Percentiles rank a stretch among this genome's conserved stretches.
Conservation (phyloP, 352 stramenopile genomes). For the Globisporangium sylvaticum region DNA sequence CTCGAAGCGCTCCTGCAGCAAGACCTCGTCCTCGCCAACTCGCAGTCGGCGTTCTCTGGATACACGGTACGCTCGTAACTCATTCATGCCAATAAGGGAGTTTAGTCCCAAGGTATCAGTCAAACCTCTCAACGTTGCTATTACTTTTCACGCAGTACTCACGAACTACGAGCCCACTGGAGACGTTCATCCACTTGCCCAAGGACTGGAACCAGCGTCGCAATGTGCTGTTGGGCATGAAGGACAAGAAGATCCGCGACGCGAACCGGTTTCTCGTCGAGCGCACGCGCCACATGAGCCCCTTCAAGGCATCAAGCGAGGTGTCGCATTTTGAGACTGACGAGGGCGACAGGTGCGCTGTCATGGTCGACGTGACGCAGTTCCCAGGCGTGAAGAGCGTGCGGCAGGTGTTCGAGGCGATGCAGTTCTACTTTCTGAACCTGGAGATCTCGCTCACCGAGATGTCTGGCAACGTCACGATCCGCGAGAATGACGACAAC, state of each 20-base stretch:
- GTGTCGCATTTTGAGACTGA: conserved; percentile 38
- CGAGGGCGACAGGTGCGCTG: conserved; percentile 37
- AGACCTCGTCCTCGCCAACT: conserved; percentile 4
- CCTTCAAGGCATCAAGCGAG: conserved; percentile 25
- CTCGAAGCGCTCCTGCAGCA: conserved; percentile 9
- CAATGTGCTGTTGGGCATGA: conserved; percentile 23
- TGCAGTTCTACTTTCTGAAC: conserved; percentile 39
- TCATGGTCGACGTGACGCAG: conserved; percentile 41
- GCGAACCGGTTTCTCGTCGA: conserved; percentile 32
- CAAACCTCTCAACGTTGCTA: too few species aligned
- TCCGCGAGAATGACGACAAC: conserved; percentile 17
- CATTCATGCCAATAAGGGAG: neutral
- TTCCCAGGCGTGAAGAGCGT: conserved; percentile 30
- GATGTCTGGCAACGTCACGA: conserved; percentile 11
- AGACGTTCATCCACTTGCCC: conserved; percentile 11
- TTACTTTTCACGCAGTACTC: neutral
- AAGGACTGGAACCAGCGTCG: conserved; percentile 26
- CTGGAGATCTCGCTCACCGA: conserved; percentile 60
- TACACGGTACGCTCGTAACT: neutral
- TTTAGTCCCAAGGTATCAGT: too few species aligned
- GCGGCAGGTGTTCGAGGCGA: conserved; percentile 33
- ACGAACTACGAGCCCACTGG: neutral
- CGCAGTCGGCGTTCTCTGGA: conserved; percentile 4
- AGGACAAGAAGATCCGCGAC: conserved; percentile 27
- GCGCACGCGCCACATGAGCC: conserved; percentile 22